Evolutionary conservation across 2,329 filamentous ascomycete species (phyloP).

Genomic region (Colletotrichum liriopes): DNA sequence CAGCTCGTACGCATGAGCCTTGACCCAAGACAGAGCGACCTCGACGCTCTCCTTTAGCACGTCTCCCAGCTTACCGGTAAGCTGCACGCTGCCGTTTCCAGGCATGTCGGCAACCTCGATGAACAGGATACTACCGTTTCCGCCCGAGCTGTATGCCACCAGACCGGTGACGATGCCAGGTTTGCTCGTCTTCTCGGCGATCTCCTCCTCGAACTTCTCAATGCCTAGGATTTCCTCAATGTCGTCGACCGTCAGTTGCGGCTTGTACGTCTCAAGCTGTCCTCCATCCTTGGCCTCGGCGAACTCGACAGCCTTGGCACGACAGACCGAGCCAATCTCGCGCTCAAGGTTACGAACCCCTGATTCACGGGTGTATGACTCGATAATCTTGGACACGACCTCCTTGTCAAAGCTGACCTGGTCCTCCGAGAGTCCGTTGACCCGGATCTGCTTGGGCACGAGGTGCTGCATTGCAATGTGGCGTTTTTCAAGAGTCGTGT

Average conservation of each 20-base stretch:
- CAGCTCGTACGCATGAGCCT: conserved; percentile 93
- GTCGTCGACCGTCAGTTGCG: conserved; percentile 82
- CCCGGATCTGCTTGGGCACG: conserved; percentile 94
- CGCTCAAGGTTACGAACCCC: conserved; percentile 97
- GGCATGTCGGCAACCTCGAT: conserved; percentile 99
- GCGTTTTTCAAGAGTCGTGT: conserved; percentile 96
- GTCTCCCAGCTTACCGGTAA: conserved; percentile 96
- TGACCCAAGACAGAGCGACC: conserved; percentile 97
- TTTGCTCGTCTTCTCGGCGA: conserved; percentile 86
- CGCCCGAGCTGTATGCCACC: conserved; percentile 93
- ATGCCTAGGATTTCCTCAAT: conserved; percentile 93
- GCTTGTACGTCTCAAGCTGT: conserved; percentile 78
- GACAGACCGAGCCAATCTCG: conserved; percentile 94
- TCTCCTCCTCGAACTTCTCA: conserved; percentile 95
- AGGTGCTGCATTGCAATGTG: conserved; percentile 94
- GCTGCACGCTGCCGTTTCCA: conserved; percentile 89
- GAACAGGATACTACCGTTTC: conserved; percentile 96
- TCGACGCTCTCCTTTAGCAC: conserved; percentile 98
- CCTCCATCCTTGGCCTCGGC: conserved; percentile 88
- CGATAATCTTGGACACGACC: conserved; percentile 95
- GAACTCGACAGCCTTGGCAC: conserved; percentile 94
- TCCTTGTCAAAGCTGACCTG: conserved; percentile 85
- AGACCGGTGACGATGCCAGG: conserved; percentile 96
- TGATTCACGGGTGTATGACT: conserved; percentile 95
- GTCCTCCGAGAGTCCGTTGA: conserved; percentile 85